Evolutionary conservation across 2,329 filamentous ascomycete species (phyloP).

Genomic region (Epichloe aotearoae): DNA sequence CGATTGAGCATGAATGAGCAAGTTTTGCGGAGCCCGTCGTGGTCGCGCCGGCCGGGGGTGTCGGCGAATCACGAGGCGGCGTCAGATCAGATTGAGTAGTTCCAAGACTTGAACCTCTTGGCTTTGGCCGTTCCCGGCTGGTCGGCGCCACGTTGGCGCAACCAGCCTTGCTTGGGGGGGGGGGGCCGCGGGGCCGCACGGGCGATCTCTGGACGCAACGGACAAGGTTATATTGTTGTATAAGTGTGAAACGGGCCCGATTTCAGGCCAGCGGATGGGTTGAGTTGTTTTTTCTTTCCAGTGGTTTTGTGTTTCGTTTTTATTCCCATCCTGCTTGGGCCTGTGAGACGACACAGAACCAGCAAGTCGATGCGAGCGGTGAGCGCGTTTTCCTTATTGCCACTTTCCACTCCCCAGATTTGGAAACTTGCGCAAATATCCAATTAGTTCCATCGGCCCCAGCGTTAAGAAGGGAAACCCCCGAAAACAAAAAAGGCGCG

Average conservation of each 20-base stretch:
- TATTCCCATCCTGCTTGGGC: too few relatives aligned
- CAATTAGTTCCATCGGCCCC: neutral
- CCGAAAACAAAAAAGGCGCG: too few relatives aligned
- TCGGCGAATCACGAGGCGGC: neutral
- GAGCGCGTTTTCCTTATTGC: neutral
- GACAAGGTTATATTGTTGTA: neutral
- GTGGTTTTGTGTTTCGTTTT: too few relatives aligned
- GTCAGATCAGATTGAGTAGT: neutral
- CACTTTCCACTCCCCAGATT: too few relatives aligned
- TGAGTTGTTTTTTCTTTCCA: neutral
- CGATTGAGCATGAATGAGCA: conserved; percentile 25
- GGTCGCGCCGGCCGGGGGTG: neutral
- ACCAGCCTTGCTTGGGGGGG: too few relatives aligned
- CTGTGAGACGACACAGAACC: neutral
- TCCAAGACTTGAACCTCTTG: neutral
- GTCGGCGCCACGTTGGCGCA: neutral
- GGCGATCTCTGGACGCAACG: too few relatives aligned
- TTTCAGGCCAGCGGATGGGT: neutral
- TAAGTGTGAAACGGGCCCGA: neutral
- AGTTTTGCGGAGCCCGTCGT: conserved; percentile 15
- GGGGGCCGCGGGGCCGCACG: too few relatives aligned
- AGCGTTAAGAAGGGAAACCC: neutral
- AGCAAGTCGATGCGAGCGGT: neutral
- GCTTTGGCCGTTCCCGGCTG: neutral
- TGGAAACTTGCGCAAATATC: neutral